A percentile compares a stretch with the other conserved stretches of the same genome.
phyloP scores from a whole-genome alignment of 208 protist genomes.

The Entamoeba dispar region DNA sequence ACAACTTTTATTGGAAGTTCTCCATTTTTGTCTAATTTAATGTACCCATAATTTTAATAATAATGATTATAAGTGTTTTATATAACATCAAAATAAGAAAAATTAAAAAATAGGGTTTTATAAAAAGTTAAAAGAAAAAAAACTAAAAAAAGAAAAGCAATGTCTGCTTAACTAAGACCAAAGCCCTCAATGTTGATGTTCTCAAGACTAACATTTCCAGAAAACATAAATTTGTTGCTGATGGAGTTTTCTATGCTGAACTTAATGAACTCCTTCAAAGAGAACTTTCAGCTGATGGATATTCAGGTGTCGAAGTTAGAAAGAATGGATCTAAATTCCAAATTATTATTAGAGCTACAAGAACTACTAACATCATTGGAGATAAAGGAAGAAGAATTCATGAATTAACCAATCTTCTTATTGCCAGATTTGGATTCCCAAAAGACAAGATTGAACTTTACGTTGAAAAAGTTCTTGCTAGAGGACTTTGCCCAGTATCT shows the following conservation, averaged over 20 bases:
- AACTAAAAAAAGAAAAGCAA: neutral
- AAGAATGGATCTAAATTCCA: slow-evolving; percentile 75
- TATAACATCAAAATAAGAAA: too few relatives aligned
- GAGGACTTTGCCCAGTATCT: slow-evolving; percentile 78
- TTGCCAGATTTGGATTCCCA: slow-evolving; percentile 88
- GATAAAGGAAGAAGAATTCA: slow-evolving; percentile 82
- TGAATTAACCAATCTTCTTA: slow-evolving; percentile 79
- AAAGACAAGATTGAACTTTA: slow-evolving; percentile 75
- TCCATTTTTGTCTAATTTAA: too few relatives aligned
- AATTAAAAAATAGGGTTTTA: too few relatives aligned
- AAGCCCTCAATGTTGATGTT: neutral
- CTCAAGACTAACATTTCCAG: neutral
- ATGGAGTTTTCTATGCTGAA: slow-evolving; percentile 91
- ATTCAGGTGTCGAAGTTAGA: slow-evolving; percentile 48
- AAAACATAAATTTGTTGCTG: neutral
- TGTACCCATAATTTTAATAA: too few relatives aligned
- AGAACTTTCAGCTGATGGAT: slow-evolving; percentile 84
- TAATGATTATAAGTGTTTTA: too few relatives aligned
- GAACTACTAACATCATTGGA: slow-evolving; percentile 77
- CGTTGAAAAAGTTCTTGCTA: slow-evolving; percentile 74
- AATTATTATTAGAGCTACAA: slow-evolving; percentile 90
- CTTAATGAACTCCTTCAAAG: slow-evolving; percentile 94
- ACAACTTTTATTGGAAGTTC: too few relatives aligned
- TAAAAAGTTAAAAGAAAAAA: too few relatives aligned
- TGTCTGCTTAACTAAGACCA: neutral